Conservation (phyloP, 495 filamentous ascomycete genomes). For the Aspergillus sclerotioniger region DNA sequence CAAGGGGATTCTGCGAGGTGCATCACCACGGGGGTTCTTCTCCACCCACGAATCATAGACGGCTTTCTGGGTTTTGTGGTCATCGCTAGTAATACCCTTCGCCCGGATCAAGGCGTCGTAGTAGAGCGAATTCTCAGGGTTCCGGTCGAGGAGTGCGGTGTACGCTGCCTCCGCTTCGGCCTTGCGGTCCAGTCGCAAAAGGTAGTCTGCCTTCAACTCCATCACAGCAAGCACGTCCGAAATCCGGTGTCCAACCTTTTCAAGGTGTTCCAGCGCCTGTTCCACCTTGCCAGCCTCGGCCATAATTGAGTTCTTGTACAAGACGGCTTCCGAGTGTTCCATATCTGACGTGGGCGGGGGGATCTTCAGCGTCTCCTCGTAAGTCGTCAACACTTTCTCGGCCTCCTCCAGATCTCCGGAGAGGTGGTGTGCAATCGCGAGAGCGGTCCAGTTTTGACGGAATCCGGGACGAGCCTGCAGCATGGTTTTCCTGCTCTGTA, state of each 20-base stretch:
- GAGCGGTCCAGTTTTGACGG: constrained; percentile 91
- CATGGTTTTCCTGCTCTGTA: constrained; percentile 81
- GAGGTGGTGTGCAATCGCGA: constrained; percentile 91
- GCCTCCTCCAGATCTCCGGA: constrained; percentile 79
- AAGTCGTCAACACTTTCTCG: constrained; percentile 86
- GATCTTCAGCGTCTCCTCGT: constrained; percentile 84
- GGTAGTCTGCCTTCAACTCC: constrained; percentile 84
- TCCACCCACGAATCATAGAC: constrained; percentile 80
- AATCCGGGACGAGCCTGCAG: constrained; percentile 74
- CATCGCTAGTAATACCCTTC: constrained; percentile 59
- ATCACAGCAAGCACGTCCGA: constrained; percentile 85
- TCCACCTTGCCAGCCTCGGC: constrained; percentile 78
- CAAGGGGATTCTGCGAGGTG: constrained; percentile 79
- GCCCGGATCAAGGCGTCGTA: constrained; percentile 73
- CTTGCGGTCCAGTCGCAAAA: constrained; percentile 71
- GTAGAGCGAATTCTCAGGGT: constrained; percentile 82
- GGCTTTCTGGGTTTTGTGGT: constrained; percentile 62
- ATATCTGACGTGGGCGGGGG: constrained; percentile 72
- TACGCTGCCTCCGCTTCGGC: constrained; percentile 84
- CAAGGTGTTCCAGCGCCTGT: constrained; percentile 82
- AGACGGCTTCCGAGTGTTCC: constrained; percentile 91
- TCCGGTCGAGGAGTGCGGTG: constrained; percentile 74
- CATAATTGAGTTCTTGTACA: constrained; percentile 96
- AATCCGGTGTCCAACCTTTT: constrained; percentile 69
- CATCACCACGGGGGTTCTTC: constrained; percentile 80